A percentile compares a stretch with the other conserved stretches of the same genome.
phyloP scores from a whole-genome alignment of 192 early-diverging fungal species.

The Backusella sp. region DNA sequence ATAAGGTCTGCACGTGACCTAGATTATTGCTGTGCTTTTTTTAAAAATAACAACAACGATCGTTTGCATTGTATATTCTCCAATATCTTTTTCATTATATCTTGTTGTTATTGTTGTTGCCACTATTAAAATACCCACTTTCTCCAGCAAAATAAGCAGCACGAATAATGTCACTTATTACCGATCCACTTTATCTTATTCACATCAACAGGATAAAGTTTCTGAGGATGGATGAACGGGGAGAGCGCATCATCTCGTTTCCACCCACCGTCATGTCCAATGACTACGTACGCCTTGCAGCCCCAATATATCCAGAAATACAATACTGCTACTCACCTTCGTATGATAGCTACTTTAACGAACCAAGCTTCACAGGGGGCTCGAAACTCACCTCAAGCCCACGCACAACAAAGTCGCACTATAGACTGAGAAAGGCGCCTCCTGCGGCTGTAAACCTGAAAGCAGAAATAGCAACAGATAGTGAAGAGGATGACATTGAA shows the following conservation, averaged over 20 bases:
- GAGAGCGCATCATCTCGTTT: conserved; percentile 73
- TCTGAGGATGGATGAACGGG: conserved; percentile 71
- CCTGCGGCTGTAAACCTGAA: conserved; percentile 52
- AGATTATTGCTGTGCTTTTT: not conserved
- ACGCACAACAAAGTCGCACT: conserved; percentile 27
- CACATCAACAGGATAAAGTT: conserved; percentile 77
- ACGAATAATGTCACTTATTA: conserved; percentile 61
- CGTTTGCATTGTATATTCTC: not conserved
- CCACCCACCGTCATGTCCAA: conserved; percentile 52
- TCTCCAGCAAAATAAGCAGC: not conserved
- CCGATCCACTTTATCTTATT: conserved; percentile 71
- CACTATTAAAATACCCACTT: not conserved
- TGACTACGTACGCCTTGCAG: conserved; percentile 61
- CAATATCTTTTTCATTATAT: not conserved
- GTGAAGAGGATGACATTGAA: conserved; percentile 12
- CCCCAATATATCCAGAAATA: conserved; percentile 58
- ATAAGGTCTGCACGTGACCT: not conserved
- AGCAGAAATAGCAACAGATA: conserved; percentile 59
- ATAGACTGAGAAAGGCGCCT: conserved; percentile 23
- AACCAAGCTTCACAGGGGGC: conserved; percentile 29
- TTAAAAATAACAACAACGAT: not conserved
- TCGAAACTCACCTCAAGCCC: conserved; percentile 26
- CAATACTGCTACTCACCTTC: conserved; percentile 57
- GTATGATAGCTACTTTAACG: conserved; percentile 22
- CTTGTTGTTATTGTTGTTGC: no score